Percentiles rank a stretch among this genome's conserved stretches.
phyloP scores from a whole-genome alignment of 2,329 filamentous ascomycete species.

The Colletotrichum sp. region DNA sequence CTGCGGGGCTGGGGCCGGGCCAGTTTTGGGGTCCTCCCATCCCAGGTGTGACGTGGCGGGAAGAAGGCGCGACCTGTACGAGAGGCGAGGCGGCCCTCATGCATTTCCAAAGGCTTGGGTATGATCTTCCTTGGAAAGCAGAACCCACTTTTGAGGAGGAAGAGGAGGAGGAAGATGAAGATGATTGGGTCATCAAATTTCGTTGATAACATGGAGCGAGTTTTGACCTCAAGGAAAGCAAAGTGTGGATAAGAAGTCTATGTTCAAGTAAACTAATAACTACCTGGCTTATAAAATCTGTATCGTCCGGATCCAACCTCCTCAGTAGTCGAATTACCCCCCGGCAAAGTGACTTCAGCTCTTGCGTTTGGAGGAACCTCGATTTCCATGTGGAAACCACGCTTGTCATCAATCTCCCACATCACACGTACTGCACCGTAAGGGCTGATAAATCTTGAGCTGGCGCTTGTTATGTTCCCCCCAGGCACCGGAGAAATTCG shows the following conservation, averaged over 20 bases:
- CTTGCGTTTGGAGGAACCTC: not conserved
- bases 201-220: not conserved
- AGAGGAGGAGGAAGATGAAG: not conserved
- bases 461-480: conserved; percentile 37
- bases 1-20: not conserved
- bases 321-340: not conserved
- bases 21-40: not conserved
- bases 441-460: conserved; percentile 30
- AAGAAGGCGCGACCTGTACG: not conserved
- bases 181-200: no score
- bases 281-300: not conserved
- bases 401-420: conserved; percentile 28
- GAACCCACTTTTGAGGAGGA: not conserved
- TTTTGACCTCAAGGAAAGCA: not conserved
- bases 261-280: not conserved
- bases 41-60: not conserved
- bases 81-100: not conserved
- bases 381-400: not conserved
- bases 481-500: conserved; percentile 38
- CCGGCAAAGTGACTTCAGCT: not conserved
- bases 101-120: not conserved
- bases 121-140: not conserved
- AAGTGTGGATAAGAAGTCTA: not conserved
- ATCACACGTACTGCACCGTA: conserved; percentile 32
- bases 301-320: not conserved